Conservation (phyloP, 768 basidiomycete genomes). For the Boletellus sp. region DNA sequence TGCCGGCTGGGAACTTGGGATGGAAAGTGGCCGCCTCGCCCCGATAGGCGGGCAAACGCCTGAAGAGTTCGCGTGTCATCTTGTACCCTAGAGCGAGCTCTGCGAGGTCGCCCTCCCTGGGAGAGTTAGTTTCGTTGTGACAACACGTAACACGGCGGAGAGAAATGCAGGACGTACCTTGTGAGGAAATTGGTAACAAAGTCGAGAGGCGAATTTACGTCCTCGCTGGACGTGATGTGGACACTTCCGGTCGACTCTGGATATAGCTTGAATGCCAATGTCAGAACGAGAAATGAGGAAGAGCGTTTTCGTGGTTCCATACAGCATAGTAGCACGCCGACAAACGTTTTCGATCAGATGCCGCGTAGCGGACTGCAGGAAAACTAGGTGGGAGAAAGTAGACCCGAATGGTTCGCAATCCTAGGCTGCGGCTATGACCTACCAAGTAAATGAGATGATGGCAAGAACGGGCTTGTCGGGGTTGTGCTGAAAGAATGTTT, state of each 20-base stretch:
- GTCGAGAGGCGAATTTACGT: constrained; percentile 39
- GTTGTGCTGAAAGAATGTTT: constrained; percentile 9
- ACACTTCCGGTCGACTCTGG: constrained; percentile 45
- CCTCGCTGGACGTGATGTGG: constrained; percentile 42
- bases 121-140: not conserved
- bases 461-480: constrained; percentile 30
- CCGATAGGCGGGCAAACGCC: constrained; percentile 44
- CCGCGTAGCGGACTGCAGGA: constrained; percentile 13
- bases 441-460: constrained; percentile 42
- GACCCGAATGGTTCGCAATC: not conserved
- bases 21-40: constrained; percentile 17
- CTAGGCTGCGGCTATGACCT: not conserved
- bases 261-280: constrained; percentile 30
- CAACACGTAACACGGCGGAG: not conserved
- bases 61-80: constrained; percentile 46
- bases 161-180: constrained; percentile 29
- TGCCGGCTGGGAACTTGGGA: constrained; percentile 29
- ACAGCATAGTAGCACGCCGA: constrained; percentile 33
- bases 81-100: constrained; percentile 54
- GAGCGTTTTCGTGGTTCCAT: not conserved
- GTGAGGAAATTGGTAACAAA: constrained; percentile 46
- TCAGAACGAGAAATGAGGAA: not conserved
- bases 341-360: constrained; percentile 27
- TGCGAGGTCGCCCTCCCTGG: constrained; percentile 37
- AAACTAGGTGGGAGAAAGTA: not conserved